Base-by-base conservation (phyloP, 441 rosid genomes). In the Geranium incanum region DNA sequence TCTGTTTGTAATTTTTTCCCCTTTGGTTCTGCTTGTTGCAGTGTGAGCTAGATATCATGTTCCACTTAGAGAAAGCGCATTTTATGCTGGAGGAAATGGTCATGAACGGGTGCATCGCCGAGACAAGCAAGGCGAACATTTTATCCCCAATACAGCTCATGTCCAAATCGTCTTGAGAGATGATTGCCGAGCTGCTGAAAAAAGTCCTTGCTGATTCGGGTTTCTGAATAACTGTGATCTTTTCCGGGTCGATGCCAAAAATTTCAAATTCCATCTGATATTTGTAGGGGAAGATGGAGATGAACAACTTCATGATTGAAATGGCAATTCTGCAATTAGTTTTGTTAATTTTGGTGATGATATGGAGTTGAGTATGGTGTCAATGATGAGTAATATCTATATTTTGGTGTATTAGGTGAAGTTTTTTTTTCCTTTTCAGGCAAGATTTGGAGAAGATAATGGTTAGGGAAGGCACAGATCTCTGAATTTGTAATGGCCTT, bases 41-140 rank as follows among this genome's bases (percentile, higher is more conserved):
- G 94, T 94, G 97, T 77, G 97, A 90, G 82, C 87, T 94, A 11
- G 98, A 94, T 77, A 94, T 94, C 78, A 92, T 94, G 99, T 90
- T 94, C 76, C 97, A 91, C 84, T 72, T 90, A 77, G 97, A 94
- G 84, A 94, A 89, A 79, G 95, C 99, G n/a, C 97, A 91, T 81
- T 94, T 94, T 86, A 94, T 88, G 96, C 77, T 88, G 74, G 97
- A 90, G 79, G 98, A 94, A 85, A 94, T 90, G 95, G 94, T 89
- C 69, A 90, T 92, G 97, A 92, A 90, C 75, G 99, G 94, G 73
- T 88, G 93, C 78, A 73, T 94, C 71, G 91, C 88, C 21, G 97
- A 92, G 84, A 94, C 97, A 4, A 94, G 95, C 91, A 92, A 88
- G 76, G 65, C 93, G 37, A 88, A 86, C 78, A 92, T 94, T 74